A percentile compares a stretch with the other conserved stretches of the same genome.
Evolutionary conservation across 2,329 filamentous ascomycete species (phyloP).

Genomic region (Apiospora pterosperma): DNA sequence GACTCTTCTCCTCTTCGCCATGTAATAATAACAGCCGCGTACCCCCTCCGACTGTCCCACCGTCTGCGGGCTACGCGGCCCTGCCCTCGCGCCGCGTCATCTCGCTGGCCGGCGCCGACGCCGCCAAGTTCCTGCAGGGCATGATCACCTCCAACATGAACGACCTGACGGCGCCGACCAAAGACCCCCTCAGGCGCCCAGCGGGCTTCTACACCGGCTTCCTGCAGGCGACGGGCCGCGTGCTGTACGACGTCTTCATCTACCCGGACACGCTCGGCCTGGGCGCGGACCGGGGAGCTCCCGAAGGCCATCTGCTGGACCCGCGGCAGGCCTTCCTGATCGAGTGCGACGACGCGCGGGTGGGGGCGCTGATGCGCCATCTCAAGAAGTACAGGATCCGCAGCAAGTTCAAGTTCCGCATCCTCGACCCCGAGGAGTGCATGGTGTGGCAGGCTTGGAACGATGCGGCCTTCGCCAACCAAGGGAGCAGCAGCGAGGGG

Average conservation of each 20-base stretch:
- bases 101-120: conserved; percentile 73
- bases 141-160: conserved; percentile 74
- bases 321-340: conserved; percentile 62
- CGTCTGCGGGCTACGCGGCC: conserved; percentile 43
- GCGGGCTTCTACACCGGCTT: conserved; percentile 77
- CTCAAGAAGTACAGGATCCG: conserved; percentile 84
- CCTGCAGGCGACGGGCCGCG: conserved; percentile 77
- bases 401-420: conserved; percentile 68
- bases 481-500: not conserved
- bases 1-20: not conserved
- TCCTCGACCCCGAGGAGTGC: conserved; percentile 62
- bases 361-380: conserved; percentile 61
- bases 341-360: conserved; percentile 74
- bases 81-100: conserved; percentile 78
- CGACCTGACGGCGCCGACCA: conserved; percentile 31
- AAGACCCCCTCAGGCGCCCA: conserved; percentile 14
- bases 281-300: conserved; percentile 16
- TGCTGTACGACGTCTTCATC: conserved; percentile 87
- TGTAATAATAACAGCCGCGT: not conserved
- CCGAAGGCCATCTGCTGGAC: conserved; percentile 10
- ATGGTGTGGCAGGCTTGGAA: conserved; percentile 75
- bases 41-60: conserved; percentile 28
- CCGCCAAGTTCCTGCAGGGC: conserved; percentile 82
- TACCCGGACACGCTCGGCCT: conserved; percentile 56
- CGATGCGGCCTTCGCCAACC: conserved; percentile 14